Evolutionary conservation across 2,329 filamentous ascomycete genomes (phyloP).

Genomic region (Dryadomyces sulphureus): DNA sequence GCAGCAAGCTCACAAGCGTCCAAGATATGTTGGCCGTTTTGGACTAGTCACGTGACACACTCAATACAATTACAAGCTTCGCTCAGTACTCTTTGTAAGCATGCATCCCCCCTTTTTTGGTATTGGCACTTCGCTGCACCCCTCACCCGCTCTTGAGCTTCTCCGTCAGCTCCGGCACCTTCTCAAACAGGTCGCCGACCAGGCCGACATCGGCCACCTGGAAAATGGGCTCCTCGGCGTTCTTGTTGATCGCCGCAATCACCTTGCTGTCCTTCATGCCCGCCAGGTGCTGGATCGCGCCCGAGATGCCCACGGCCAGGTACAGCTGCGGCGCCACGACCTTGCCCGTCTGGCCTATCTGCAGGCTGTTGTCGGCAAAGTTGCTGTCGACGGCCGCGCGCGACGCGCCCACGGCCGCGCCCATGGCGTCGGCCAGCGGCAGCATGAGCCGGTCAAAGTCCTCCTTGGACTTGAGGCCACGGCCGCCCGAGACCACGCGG

Average conservation of each 20-base stretch:
- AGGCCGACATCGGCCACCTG: slow-evolving; percentile 93
- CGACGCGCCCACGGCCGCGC: slow-evolving; percentile 90
- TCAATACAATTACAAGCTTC: neutral
- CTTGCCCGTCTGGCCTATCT: slow-evolving; percentile 97
- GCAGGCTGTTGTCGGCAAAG: slow-evolving; percentile 94
- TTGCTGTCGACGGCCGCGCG: slow-evolving; percentile 92
- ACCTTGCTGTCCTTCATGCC: slow-evolving; percentile 99
- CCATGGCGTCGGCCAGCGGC: slow-evolving; percentile 80
- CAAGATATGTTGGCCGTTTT: slow-evolving; percentile 42
- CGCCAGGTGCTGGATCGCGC: slow-evolving; percentile 93
- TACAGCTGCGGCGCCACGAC: slow-evolving; percentile 95
- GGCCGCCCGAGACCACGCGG: slow-evolving; percentile 82
- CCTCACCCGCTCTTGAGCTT: slow-evolving; percentile 54
- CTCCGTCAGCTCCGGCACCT: slow-evolving; percentile 89
- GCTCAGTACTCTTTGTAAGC: neutral
- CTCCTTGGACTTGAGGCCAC: slow-evolving; percentile 93
- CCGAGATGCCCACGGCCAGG: slow-evolving; percentile 87
- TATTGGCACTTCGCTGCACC: too few relatives aligned
- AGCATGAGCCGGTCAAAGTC: slow-evolving; percentile 90
- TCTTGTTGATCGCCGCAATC: slow-evolving; percentile 98
- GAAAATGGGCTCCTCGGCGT: slow-evolving; percentile 92
- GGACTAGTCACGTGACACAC: slow-evolving; percentile 12
- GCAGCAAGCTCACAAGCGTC: slow-evolving; percentile 53
- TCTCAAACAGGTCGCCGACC: slow-evolving; percentile 89
- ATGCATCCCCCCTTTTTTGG: neutral